Base-by-base conservation (phyloP, 2,329 filamentous ascomycete genomes). In the Talaromyces sp. region DNA sequence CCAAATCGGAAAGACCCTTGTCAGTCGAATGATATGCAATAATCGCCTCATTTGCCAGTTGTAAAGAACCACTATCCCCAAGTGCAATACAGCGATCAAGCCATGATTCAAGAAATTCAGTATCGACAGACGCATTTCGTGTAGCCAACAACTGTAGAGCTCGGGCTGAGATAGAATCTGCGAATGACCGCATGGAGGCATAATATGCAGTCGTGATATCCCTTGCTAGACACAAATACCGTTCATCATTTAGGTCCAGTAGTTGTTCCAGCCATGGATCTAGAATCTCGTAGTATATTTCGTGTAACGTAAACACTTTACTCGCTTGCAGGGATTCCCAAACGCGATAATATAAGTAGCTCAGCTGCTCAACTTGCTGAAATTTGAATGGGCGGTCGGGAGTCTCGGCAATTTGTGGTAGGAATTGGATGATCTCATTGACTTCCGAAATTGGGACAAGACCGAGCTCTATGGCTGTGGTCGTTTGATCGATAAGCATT, bases 241-340 rank as follows among this genome's bases (percentile, higher is more conserved):
- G 36, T 15, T 39, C 22, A 6, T 63, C 49, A 17, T 47, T 2
- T 5, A 63, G 42, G 6, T n/a, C 2, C 62, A 68, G 36, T 27
- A 77, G 64, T 32, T 71, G 62, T 9, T 65, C 62, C 36, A 77
- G 65, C 75, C 75, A 78, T 10, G 61, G 56, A 28, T 72, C 65
- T 25, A 75, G 61, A 32, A 71, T 63, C 2, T 66, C 59, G n/a
- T 63, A 60, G 22, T 71, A 68, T 58, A 78, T 62, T 57, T 78
- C 72, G 27, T 62, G 65, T 33, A 74, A 68, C 15, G 64, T 66
- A 32, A 75, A 69, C 22, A 78, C 69, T 55, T 69, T 69, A 57
- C 73, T 78, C 15, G 64, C 64, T 33, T 70, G 69, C 60, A 78
- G 70, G 5, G 74, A 73, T 61, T 70, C 66, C 75, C 76, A 79